Evolutionary conservation across 352 stramenopile genomes (phyloP).

Genomic region (Phytopythium chamaehyphon): DNA sequence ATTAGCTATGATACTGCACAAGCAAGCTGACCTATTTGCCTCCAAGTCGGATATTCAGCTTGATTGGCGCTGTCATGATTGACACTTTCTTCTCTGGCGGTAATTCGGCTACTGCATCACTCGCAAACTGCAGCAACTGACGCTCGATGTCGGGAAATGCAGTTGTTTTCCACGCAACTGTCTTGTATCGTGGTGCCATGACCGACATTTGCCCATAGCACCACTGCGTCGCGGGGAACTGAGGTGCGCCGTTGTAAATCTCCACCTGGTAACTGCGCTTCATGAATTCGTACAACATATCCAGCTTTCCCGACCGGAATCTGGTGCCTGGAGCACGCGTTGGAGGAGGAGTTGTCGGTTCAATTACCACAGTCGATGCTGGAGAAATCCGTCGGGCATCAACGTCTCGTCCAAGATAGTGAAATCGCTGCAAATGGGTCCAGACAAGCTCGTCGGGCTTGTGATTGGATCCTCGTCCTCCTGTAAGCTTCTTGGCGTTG

Average conservation of each 20-base stretch:
- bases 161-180: constrained; percentile 26
- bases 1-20: too few species aligned
- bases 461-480: constrained; percentile 19
- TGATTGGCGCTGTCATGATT: too few species aligned
- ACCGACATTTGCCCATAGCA: constrained; percentile 36
- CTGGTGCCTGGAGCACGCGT: neutral
- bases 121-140: constrained; percentile 24
- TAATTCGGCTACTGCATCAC: constrained; percentile 23
- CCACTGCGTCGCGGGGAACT: constrained; percentile 32
- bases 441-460: constrained; percentile 22
- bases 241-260: constrained; percentile 33
- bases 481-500: constrained; percentile 70
- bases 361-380: neutral
- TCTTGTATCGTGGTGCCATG: constrained; percentile 18
- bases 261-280: constrained; percentile 30
- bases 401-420: constrained; percentile 13
- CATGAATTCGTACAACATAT: constrained; percentile 23
- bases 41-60: too few species aligned
- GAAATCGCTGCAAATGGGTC: constrained; percentile 33
- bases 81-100: constrained; percentile 1
- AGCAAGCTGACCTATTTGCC: too few species aligned
- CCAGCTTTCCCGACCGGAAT: constrained; percentile 7
- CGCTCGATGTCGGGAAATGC: constrained; percentile 22
- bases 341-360: neutral
- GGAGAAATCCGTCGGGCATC: constrained; percentile 8